Conservation (phyloP, 108 stramenopile genomes). For the Fistulifera pelliculosa region DNA sequence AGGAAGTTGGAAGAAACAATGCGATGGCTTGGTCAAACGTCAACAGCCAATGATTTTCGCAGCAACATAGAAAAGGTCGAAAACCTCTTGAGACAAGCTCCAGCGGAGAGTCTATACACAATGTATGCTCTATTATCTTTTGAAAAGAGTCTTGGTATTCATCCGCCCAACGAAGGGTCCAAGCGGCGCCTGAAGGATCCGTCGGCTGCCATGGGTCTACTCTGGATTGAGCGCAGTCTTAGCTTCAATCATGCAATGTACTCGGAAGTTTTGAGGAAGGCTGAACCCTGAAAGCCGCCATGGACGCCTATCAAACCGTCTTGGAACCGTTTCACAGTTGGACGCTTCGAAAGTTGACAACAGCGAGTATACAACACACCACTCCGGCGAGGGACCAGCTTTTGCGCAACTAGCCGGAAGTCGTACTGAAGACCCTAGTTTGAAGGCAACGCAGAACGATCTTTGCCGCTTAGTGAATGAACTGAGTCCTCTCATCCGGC, state of each 20-base stretch:
- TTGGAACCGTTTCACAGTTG: constrained; percentile 38
- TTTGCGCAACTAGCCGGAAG: constrained; percentile 3
- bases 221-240: constrained; percentile 51
- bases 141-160: constrained; percentile 27
- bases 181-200: constrained; percentile 35
- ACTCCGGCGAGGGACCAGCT: constrained; percentile 6
- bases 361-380: constrained; percentile 6
- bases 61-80: constrained; percentile 44
- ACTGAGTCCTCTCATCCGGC: neutral
- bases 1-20: constrained; percentile 26
- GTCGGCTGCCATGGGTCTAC: constrained; percentile 49
- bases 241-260: constrained; percentile 45
- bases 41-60: constrained; percentile 42
- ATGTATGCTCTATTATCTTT: constrained; percentile 23
- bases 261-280: constrained; percentile 14
- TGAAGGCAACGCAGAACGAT: constrained; percentile 4
- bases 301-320: constrained; percentile 22
- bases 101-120: constrained; percentile 16
- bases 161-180: constrained; percentile 5
- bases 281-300: constrained; percentile 15
- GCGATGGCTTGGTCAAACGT: constrained; percentile 24
- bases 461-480: neutral
- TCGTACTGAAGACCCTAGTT: neutral
- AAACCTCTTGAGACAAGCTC: constrained; percentile 21
- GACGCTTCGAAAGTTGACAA: constrained; percentile 22